phyloP scores from a whole-genome alignment of 805 yeast genomes.

The Suhomyces faveliae region DNA sequence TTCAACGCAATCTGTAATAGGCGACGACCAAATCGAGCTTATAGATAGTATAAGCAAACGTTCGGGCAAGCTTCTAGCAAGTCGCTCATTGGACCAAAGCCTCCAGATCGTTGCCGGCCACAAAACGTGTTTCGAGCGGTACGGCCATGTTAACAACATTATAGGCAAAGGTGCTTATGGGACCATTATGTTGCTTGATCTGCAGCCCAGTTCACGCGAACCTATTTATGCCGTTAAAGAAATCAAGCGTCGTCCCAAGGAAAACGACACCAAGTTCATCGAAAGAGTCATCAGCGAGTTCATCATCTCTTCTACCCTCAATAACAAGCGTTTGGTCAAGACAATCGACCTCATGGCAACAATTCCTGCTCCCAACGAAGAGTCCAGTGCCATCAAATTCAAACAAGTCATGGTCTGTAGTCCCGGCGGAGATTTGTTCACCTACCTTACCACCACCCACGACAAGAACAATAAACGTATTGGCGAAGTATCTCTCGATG shows the following conservation, averaged over 20 bases:
- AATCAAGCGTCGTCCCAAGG: conserved; percentile 23
- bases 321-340: conserved; percentile 72
- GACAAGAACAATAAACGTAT: conserved; percentile 10
- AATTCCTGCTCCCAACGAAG: conserved; percentile 13
- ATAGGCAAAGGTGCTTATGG: conserved; percentile 50
- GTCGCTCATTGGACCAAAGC: not conserved
- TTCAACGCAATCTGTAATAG: conserved; percentile 26
- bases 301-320: conserved; percentile 76
- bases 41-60: conserved; percentile 21
- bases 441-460: conserved; percentile 21
- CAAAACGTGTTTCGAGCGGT: conserved; percentile 31
- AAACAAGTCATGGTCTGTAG: conserved; percentile 41
- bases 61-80: conserved; percentile 15
- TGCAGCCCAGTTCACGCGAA: conserved; percentile 8
- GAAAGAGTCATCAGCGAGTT: conserved; percentile 86
- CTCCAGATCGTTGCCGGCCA: conserved; percentile 4
- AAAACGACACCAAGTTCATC: conserved; percentile 46
- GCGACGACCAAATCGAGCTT: conserved; percentile 26
- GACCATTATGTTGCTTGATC: conserved; percentile 41
- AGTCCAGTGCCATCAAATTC: conserved; percentile 12
- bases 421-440: conserved; percentile 36
- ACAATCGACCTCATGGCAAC: conserved; percentile 70
- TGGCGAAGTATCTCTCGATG: conserved; percentile 36
- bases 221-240: conserved; percentile 34
- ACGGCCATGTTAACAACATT: conserved; percentile 33